Evolutionary conservation across 2,329 filamentous ascomycete species (phyloP), one percentile per base, ranked within the genome.

Genomic region (Nigrospora osmanthi): DNA sequence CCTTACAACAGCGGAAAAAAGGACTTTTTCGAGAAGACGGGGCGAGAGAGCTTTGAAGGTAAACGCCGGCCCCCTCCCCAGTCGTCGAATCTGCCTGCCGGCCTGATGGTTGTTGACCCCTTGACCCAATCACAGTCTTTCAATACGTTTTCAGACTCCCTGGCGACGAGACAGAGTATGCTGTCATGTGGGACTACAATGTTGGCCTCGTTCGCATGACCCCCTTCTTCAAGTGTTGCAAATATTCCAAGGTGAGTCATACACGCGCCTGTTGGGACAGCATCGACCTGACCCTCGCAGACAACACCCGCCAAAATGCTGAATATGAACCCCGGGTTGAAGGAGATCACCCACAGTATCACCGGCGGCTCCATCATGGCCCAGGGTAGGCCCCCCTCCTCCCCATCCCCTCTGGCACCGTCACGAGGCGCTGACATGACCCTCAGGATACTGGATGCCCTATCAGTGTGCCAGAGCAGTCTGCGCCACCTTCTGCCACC

Each of bases 171-270:
- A 75, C 73, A 50, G 72, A 78, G 43, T 90, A 85, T 61, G 80
- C 78, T 1, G 82, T 97, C 49, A 89, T 96, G 80, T 98, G 93
- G 93, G 93, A 98, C 64, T 96, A 96, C 69, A 91, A 94, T 56
- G 81, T 91, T 49, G 93, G 93, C 10, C 81, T 97, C 30, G 90
- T 97, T 50, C 83, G 91, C 49, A 94, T 95, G 65, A 96, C 90
- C 2, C 86, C 89, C 28, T 87, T 97, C 60, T 97, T 97, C 76
- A 95, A 95, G 64, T 89, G 87, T 53, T 84, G 83, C 61, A 82
- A 85, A 51, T 91, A 91, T 59, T 78, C 84, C 52, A 98, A 98
- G 81, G 91, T 89, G 61, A 59, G 71, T 34, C 32, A 19, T 38
- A 38, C 37, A n/a, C 32, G n/a, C 4, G 16, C 15, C n/a, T 39